A percentile compares a stretch with the other conserved stretches of the same genome.
These are phyloP conservation scores for Paramarasmius palmivorus DNA, from an alignment of 1,284 basidiomycete species.

Conservation along the genomic window DNA sequence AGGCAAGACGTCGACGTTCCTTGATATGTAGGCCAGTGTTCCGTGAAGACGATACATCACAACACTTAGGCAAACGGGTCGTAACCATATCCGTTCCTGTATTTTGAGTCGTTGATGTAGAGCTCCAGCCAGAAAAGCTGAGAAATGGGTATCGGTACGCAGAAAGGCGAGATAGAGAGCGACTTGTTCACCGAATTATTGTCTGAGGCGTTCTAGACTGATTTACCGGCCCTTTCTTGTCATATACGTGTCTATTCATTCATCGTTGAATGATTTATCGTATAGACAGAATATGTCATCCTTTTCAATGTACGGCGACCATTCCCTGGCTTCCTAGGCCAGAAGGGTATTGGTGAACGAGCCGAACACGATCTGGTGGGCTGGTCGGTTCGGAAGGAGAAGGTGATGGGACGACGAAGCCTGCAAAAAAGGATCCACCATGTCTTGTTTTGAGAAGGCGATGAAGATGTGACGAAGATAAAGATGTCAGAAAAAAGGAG, in stretches of 20 bases:
- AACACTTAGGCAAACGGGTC: conserved; percentile 78
- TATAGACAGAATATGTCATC: conserved; percentile 84
- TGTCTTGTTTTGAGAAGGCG: too few relatives aligned
- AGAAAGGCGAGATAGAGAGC: conserved; percentile 94
- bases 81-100: too few relatives aligned
- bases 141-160: conserved; percentile 76
- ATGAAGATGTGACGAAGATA: too few relatives aligned
- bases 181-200: conserved; percentile 85
- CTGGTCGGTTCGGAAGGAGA: conserved; percentile 48
- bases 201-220: conserved; percentile 58
- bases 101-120: conserved; percentile 64
- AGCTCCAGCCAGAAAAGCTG: conserved; percentile 68
- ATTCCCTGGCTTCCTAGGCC: conserved; percentile 69
- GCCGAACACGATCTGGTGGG: conserved; percentile 76
- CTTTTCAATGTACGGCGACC: conserved; percentile 81
- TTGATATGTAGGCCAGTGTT: conserved; percentile 88
- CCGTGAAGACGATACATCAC: conserved; percentile 86
- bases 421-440: conserved; percentile 65
- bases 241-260: conserved; percentile 71
- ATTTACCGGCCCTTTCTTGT: conserved; percentile 54
- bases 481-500: too few relatives aligned
- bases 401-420: conserved; percentile 54
- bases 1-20: conserved; percentile 82
- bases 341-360: conserved; percentile 77
- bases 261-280: conserved; percentile 77